Conservation (phyloP, 768 basidiomycete genomes). For the Sistotremastrum niveocremeum region DNA sequence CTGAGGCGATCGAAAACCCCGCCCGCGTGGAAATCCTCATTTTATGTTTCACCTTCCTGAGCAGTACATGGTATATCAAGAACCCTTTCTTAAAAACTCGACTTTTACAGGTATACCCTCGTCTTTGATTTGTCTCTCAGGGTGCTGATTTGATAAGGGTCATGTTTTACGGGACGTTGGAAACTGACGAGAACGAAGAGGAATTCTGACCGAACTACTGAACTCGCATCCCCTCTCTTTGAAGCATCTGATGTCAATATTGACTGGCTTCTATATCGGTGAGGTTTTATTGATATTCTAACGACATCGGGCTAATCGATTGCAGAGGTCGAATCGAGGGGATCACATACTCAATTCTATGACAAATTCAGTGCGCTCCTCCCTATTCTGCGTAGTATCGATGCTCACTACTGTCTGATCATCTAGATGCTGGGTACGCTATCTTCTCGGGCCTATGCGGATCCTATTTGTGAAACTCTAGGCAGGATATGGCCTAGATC, state of each 20-base stretch:
- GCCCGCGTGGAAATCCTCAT: constrained; percentile 80
- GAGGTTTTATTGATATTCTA: constrained; percentile 11
- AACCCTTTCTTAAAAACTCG: constrained; percentile 96
- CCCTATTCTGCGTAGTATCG: background rate
- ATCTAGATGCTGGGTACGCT: constrained; percentile 39
- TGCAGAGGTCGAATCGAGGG: constrained; percentile 92
- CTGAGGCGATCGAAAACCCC: constrained; percentile 68
- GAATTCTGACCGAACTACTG: constrained; percentile 66
- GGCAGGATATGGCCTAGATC: constrained; percentile 77
- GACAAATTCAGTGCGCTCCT: constrained; percentile 79
- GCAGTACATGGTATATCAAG: constrained; percentile 95
- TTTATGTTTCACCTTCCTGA: constrained; percentile 83
- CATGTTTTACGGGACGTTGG: constrained; percentile 56
- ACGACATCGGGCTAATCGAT: constrained; percentile 3
- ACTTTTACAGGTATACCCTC: constrained; percentile 69
- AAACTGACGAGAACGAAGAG: constrained; percentile 48
- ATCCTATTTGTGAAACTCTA: constrained; percentile 18
- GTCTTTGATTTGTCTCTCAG: background rate
- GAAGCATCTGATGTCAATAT: constrained; percentile 76
- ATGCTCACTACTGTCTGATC: no score
- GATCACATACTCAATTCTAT: constrained; percentile 96
- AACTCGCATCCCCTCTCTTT: constrained; percentile 78
- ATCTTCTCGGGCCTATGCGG: background rate
- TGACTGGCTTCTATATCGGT: constrained; percentile 96
- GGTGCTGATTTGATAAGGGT: no score